Conservation (phyloP, 1,284 basidiomycete species). For the Earliella scabrosa region DNA sequence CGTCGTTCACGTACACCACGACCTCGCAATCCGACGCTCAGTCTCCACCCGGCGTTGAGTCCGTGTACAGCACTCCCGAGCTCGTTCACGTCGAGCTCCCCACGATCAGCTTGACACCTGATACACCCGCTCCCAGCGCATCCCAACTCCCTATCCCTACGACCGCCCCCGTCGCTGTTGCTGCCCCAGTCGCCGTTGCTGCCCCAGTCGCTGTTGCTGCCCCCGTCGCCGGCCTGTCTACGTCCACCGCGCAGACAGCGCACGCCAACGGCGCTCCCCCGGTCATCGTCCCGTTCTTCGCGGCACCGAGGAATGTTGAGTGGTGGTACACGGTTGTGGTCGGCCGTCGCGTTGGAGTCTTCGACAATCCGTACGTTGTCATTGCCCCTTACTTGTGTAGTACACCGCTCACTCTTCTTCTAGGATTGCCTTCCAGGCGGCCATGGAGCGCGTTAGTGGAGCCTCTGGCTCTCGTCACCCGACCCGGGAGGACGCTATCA, state of each 20-base stretch:
- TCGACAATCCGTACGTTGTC: slow-evolving; percentile 2
- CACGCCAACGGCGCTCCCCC: too few species aligned
- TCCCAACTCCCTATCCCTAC: not conserved
- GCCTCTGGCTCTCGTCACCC: too few species aligned
- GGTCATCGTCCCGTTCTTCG: not conserved
- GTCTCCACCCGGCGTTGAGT: not conserved
- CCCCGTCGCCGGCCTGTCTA: not conserved
- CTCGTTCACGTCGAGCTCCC: too few species aligned
- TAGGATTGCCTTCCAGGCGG: too few species aligned
- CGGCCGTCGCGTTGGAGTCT: not conserved
- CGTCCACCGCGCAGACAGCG: too few species aligned
- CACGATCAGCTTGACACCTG: not conserved
- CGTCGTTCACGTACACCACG: not conserved
- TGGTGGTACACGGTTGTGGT: not conserved
- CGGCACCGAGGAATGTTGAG: not conserved
- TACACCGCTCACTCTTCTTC: too few species aligned
- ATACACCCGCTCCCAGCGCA: not conserved
- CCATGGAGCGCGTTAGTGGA: too few species aligned
- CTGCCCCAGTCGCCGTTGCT: too few species aligned
- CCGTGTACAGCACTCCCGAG: not conserved
- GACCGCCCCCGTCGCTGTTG: too few species aligned
- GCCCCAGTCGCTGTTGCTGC: not conserved
- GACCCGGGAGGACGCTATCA: too few species aligned
- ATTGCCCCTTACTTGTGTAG: not conserved
- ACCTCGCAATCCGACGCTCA: too few species aligned